These are phyloP conservation scores for Metroxylon sagu DNA, from an alignment of 176 grass and related monocot species.

Conservation along the genomic window DNA sequence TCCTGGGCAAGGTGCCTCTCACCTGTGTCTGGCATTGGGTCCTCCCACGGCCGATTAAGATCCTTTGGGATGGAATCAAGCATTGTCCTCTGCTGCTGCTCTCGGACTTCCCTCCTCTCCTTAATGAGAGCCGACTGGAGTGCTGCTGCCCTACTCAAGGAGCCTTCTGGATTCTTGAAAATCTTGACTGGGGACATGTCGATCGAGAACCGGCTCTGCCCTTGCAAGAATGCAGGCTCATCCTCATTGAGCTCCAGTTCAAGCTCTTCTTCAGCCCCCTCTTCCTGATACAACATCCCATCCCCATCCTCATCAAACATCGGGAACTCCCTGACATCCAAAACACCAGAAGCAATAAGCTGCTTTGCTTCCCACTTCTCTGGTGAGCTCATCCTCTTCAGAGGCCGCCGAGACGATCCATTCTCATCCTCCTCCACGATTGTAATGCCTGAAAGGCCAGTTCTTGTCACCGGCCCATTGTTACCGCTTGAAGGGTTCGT, in stretches of 20 bases:
- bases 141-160: slow-evolving; percentile 72
- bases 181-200: slow-evolving; percentile 96
- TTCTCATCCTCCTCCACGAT: slow-evolving; percentile 65
- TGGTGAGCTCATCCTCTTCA: slow-evolving; percentile 79
- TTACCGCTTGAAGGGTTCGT: slow-evolving; percentile 44
- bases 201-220: slow-evolving; percentile 67
- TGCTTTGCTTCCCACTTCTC: slow-evolving; percentile 93
- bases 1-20: slow-evolving; percentile 86
- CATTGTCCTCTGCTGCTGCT: slow-evolving; percentile 95
- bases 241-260: slow-evolving; percentile 91
- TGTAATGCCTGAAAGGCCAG: slow-evolving; percentile 77
- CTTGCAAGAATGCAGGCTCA: slow-evolving; percentile 87
- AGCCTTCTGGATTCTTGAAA: slow-evolving; percentile 94
- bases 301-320: slow-evolving; percentile 84
- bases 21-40: slow-evolving; percentile 84
- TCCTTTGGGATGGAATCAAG: slow-evolving; percentile 96
- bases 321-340: slow-evolving; percentile 59
- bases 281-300: slow-evolving; percentile 79
- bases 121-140: slow-evolving; percentile 90
- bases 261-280: slow-evolving; percentile 73
- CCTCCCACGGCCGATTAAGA: slow-evolving; percentile 92
- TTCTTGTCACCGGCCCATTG: slow-evolving; percentile 27
- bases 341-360: slow-evolving; percentile 69
- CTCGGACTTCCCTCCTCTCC: slow-evolving; percentile 83
- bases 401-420: slow-evolving; percentile 31